Percentiles rank a stretch among this genome's conserved stretches.
phyloP scores from a whole-genome alignment of 2,329 filamentous ascomycete species.

The Claviceps paspali region DNA sequence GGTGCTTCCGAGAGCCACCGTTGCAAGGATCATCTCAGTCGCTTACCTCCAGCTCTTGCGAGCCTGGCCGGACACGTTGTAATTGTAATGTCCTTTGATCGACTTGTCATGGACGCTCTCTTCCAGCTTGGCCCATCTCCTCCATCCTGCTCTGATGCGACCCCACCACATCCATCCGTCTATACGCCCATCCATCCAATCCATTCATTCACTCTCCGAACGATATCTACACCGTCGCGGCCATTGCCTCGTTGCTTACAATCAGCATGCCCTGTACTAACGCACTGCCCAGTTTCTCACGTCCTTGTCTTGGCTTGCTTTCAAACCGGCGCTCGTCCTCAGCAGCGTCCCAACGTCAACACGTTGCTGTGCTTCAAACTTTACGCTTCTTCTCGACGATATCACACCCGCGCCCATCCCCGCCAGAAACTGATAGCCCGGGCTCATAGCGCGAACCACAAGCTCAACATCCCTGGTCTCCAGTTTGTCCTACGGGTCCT shows the following conservation, averaged over 20 bases:
- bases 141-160: too few relatives aligned
- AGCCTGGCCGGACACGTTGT: not conserved
- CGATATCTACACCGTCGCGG: not conserved
- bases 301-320: not conserved
- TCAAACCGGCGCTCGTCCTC: not conserved
- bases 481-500: constrained; percentile 6
- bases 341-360: not conserved
- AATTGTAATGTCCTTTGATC: too few relatives aligned
- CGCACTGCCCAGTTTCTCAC: not conserved
- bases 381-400: too few relatives aligned
- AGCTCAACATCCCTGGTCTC: constrained; percentile 6
- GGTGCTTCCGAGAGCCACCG: not conserved
- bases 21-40: not conserved
- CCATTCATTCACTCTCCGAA: too few relatives aligned
- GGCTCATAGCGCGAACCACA: not conserved
- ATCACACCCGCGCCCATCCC: too few relatives aligned
- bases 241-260: not conserved
- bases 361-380: too few relatives aligned
- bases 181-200: too few relatives aligned
- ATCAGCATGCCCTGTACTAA: not conserved
- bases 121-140: too few relatives aligned
- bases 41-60: not conserved
- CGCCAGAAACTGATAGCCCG: too few relatives aligned
- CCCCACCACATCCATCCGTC: too few relatives aligned
- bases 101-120: too few relatives aligned